phyloP scores from a whole-genome alignment of 148 eudicot species.

The Chenopodium formosanum region DNA sequence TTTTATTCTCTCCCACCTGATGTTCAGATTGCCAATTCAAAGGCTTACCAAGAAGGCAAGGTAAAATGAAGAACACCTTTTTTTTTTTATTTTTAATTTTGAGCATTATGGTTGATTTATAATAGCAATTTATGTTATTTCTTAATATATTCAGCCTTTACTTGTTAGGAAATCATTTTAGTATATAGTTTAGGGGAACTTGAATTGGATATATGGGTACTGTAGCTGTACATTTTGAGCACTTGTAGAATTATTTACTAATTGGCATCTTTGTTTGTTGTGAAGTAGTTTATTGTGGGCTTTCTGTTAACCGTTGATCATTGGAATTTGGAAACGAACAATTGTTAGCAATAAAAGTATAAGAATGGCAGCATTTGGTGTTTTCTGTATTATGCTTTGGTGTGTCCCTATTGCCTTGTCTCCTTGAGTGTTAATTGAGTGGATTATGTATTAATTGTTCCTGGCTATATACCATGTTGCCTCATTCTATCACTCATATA shows the following conservation, averaged over 20 bases:
- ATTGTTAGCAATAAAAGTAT: not conserved
- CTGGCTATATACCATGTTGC: not conserved
- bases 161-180: not conserved
- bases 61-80: slow-evolving; percentile 26
- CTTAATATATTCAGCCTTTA: no score
- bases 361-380: not conserved
- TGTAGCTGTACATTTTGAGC: no score
- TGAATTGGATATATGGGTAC: not conserved
- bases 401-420: no score
- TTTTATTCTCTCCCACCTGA: slow-evolving; percentile 73
- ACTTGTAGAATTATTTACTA: no score
- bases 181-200: not conserved
- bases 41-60: slow-evolving; percentile 82
- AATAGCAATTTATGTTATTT: no score
- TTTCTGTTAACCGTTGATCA: not conserved
- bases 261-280: no score
- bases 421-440: not conserved
- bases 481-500: not conserved
- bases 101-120: no score
- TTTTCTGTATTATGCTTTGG: no score
- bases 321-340: not conserved
- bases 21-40: slow-evolving; percentile 70
- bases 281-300: no score
- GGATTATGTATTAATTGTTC: not conserved
- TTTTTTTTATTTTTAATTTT: no score